A percentile compares a stretch with the other conserved stretches of the same genome.
Conservation (phyloP, 495 filamentous ascomycete genomes). For the Niebla homalea region DNA sequence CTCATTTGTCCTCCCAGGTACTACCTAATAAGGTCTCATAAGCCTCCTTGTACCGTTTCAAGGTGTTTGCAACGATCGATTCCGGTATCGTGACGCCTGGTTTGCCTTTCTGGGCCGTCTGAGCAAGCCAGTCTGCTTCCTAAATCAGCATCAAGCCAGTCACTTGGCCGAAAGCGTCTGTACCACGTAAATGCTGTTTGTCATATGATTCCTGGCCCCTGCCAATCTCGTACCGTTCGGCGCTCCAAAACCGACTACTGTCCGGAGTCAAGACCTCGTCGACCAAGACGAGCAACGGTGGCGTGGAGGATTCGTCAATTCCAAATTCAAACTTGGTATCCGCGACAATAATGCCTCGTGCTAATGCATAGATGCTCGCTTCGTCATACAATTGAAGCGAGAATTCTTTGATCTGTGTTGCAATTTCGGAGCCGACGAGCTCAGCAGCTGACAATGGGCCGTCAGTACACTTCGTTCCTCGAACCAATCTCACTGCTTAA, state of each 20-base stretch:
- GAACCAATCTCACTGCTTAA: background rate
- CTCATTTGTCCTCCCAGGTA: constrained; percentile 9
- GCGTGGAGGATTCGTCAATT: constrained; percentile 56
- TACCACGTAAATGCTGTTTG: constrained; percentile 67
- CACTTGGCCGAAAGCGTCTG: background rate
- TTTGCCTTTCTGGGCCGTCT: constrained; percentile 56
- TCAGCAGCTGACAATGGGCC: constrained; percentile 32
- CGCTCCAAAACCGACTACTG: constrained; percentile 80
- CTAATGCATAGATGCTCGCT: constrained; percentile 59
- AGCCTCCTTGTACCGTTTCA: constrained; percentile 52
- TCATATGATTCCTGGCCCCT: constrained; percentile 71
- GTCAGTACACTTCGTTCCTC: background rate
- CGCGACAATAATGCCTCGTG: constrained; percentile 80
- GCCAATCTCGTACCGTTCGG: constrained; percentile 57
- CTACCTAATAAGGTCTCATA: constrained; percentile 42
- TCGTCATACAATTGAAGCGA: constrained; percentile 59
- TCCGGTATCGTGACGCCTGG: constrained; percentile 53
- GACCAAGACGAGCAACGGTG: constrained; percentile 54
- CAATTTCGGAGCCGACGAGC: constrained; percentile 63
- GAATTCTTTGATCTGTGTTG: constrained; percentile 58
- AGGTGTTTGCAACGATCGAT: constrained; percentile 50
- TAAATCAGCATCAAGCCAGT: background rate
- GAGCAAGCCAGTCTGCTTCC: constrained; percentile 62
- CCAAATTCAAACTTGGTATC: constrained; percentile 81
- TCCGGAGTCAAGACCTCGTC: constrained; percentile 90